Evolutionary conservation across 495 filamentous ascomycete species (phyloP).

Genomic region (Chaetomium tenue): DNA sequence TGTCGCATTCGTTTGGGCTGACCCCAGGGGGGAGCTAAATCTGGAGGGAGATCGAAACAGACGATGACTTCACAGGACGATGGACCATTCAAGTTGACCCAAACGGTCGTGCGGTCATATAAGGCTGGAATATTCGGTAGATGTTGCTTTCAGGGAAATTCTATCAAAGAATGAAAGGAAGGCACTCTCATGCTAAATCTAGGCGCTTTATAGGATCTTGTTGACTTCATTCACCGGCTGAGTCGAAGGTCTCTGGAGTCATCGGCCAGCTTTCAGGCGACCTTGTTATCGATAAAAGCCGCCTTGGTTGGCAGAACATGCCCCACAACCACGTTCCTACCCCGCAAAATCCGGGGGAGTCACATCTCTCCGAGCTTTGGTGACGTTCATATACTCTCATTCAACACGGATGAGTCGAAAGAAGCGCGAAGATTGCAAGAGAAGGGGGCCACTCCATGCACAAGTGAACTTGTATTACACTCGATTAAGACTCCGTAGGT

Average conservation of each 20-base stretch:
- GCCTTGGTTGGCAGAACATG: background rate
- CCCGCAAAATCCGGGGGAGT: constrained; percentile 5
- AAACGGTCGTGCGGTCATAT: background rate
- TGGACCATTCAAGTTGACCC: constrained; percentile 1
- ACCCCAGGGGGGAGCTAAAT: background rate
- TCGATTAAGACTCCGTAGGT: no score
- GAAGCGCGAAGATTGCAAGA: no score
- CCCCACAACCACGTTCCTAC: constrained; percentile 3
- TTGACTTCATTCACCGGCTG: constrained; percentile 31
- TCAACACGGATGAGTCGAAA: no score
- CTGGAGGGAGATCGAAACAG: background rate
- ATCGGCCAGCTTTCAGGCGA: constrained; percentile 6
- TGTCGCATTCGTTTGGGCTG: constrained; percentile 20
- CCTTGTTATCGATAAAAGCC: constrained; percentile 21
- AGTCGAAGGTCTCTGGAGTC: constrained; percentile 36
- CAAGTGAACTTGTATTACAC: no score
- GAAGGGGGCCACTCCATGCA: no score
- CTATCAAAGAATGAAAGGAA: background rate
- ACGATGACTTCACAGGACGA: constrained; percentile 26
- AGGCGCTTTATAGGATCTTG: background rate
- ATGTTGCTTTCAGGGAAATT: no score
- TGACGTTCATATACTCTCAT: no score
- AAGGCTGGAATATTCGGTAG: background rate
- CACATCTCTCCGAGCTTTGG: background rate
- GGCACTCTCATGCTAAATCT: background rate